Evolutionary conservation across 306 rosid species (phyloP), one percentile per base, ranked within the genome.

Genomic region (Vigna trinervia): DNA sequence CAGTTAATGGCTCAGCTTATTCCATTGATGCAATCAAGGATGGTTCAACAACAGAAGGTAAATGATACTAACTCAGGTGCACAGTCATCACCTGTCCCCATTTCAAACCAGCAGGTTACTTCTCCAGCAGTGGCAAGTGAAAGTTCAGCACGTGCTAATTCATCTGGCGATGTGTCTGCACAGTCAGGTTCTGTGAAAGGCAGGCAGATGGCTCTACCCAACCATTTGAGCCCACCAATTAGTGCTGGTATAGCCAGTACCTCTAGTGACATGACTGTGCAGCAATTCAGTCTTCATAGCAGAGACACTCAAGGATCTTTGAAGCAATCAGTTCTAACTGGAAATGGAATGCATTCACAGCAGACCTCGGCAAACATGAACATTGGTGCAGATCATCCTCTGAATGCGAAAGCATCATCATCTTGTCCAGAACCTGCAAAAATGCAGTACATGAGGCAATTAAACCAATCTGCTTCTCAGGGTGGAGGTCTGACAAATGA

Each of bases 1-100:
- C 83, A 81, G 81, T 71, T 90, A 74, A 67, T 90, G 89, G 86
- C 92, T 32, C 97, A 89, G 85, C 85, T 95, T 78, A 80, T 89
- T 77, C 93, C 92, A 13, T 41, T 90, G 73, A 74, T 92, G 87
- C 97, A 92, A 59, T 76, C 98, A 67, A 92, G 92, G 78, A 89
- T 88, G 90, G 80, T 52, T 58, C 81, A 87, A 52, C 98, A 89
- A 68, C 92, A 79, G 68, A 92, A 90, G 74, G 80, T 84, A 63
- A 90, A 87, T 48, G 93, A 89, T 65, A 71, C 83, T 76, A 89
- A 84, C 62, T 23, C 82, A 79, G 96, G 88, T 63, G 74, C 84
- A 38, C 97, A 90, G 85, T 77, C 95, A 47, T 87, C 90, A 23
- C 72, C 89, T 85, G 84, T 80, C 77, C 84, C 89, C 12, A 86